These are phyloP conservation scores for Neonectria neomacrospora DNA, from an alignment of 2,329 filamentous ascomycete species.

Conservation along the genomic window DNA sequence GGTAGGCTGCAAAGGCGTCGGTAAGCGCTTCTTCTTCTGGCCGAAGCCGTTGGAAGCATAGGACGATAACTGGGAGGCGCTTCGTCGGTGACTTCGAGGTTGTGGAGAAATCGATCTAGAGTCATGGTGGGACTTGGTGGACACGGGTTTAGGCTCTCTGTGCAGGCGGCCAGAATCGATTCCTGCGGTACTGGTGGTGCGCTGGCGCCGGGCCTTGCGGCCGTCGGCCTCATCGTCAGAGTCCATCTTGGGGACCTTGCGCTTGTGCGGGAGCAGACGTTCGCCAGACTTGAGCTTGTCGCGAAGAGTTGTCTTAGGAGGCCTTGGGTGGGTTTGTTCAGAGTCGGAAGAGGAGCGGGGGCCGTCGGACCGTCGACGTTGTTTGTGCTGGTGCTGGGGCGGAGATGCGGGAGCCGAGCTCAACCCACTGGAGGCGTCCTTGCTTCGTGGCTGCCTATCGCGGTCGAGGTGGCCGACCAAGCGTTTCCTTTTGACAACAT, in stretches of 20 bases:
- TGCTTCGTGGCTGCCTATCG: conserved; percentile 53
- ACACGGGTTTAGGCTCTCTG: conserved; percentile 49
- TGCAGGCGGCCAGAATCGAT: conserved; percentile 48
- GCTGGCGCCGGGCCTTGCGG: conserved; percentile 65
- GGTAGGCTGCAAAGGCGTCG: conserved; percentile 69
- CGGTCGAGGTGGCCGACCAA: conserved; percentile 52
- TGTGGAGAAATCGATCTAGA: conserved; percentile 69
- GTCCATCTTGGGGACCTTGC: conserved; percentile 64
- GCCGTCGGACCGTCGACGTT: conserved; percentile 51
- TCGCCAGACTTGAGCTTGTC: conserved; percentile 62
- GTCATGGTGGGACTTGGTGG: conserved; percentile 49
- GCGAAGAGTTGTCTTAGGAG: conserved; percentile 57
- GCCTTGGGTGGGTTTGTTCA: conserved; percentile 58
- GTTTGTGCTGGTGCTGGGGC: conserved; percentile 49
- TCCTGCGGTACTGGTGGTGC: conserved; percentile 60
- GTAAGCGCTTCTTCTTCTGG: conserved; percentile 70
- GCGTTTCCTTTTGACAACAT: conserved; percentile 63
- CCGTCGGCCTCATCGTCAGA: conserved; percentile 68
- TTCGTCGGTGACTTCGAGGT: conserved; percentile 68
- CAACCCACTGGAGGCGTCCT: conserved; percentile 66
- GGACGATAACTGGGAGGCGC: conserved; percentile 68
- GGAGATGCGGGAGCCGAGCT: conserved; percentile 70
- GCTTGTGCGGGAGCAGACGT: conserved; percentile 60
- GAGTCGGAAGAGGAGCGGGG: conserved; percentile 66
- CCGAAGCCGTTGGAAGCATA: conserved; percentile 65